Evolutionary conservation across 805 yeast species (phyloP).

Genomic region (Ogataea glucozyma): DNA sequence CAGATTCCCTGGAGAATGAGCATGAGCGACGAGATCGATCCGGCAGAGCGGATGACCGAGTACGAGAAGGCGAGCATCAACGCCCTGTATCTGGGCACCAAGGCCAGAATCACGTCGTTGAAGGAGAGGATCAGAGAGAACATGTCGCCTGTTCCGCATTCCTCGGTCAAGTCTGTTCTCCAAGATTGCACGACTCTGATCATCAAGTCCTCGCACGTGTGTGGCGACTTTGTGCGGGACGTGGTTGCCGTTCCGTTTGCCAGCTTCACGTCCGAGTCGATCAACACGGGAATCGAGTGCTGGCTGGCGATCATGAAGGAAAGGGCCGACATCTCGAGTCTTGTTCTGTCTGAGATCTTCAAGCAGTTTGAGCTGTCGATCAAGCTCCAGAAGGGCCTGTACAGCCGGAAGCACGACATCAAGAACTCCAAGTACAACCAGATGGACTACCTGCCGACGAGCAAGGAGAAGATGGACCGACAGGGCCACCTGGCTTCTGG

Average conservation of each 20-base stretch:
- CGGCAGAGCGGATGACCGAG: slow-evolving; percentile 34
- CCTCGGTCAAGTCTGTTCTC: slow-evolving; percentile 43
- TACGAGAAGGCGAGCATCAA: slow-evolving; percentile 29
- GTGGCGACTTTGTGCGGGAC: slow-evolving; percentile 49
- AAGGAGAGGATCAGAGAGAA: slow-evolving; percentile 4
- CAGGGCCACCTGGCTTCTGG: slow-evolving; percentile 50
- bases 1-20: slow-evolving; percentile 67
- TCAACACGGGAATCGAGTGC: slow-evolving; percentile 66
- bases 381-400: slow-evolving; percentile 61
- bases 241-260: slow-evolving; percentile 72
- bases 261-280: slow-evolving; percentile 56
- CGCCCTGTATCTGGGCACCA: slow-evolving; percentile 12
- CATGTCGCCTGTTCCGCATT: slow-evolving; percentile 25
- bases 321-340: slow-evolving; percentile 54
- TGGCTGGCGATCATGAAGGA: slow-evolving; percentile 83
- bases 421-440: slow-evolving; percentile 58
- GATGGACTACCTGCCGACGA: slow-evolving; percentile 91
- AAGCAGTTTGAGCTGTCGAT: slow-evolving; percentile 69
- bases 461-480: slow-evolving; percentile 56
- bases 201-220: slow-evolving; percentile 38
- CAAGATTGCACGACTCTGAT: slow-evolving; percentile 43
- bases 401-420: slow-evolving; percentile 55
- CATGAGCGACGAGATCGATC: slow-evolving; percentile 38
- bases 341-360: slow-evolving; percentile 69
- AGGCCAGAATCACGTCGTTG: slow-evolving; percentile 14